These are phyloP conservation scores for Lactarius tabidus DNA, from an alignment of 768 basidiomycete genomes.

Conservation along the genomic window DNA sequence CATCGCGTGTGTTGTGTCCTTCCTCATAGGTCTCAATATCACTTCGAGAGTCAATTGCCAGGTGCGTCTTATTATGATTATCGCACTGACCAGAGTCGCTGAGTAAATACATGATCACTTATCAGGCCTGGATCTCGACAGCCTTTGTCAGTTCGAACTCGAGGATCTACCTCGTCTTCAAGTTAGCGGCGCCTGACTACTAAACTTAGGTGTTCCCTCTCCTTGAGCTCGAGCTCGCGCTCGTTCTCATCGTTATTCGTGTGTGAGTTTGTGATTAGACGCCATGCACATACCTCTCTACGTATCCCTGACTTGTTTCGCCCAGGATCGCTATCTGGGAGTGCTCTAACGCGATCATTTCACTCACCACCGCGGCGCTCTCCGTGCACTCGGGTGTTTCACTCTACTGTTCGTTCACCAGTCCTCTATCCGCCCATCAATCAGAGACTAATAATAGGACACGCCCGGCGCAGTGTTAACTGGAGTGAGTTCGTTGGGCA, in stretches of 20 bases:
- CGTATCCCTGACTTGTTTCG: not conserved
- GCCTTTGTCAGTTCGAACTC: constrained; percentile 4
- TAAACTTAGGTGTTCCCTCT: constrained; percentile 8
- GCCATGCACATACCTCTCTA: no score
- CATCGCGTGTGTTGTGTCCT: constrained; percentile 14
- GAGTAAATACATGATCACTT: not conserved
- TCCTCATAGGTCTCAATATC: constrained; percentile 6
- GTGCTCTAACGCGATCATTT: not conserved
- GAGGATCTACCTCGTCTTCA: not conserved
- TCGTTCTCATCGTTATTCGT: constrained; percentile 12
- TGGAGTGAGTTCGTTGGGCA: not conserved
- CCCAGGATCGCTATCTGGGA: constrained; percentile 12
- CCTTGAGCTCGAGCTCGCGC: constrained; percentile 7
- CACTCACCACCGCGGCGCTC: not conserved
- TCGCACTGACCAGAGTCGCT: no score
- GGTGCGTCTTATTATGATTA: not conserved
- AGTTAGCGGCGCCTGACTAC: not conserved
- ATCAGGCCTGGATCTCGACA: constrained; percentile 10
- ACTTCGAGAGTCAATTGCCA: constrained; percentile 10
- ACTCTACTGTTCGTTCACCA: not conserved
- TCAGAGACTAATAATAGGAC: not conserved
- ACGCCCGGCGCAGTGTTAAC: not conserved
- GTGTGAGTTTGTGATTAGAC: constrained; percentile 2
- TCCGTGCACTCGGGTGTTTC: constrained; percentile 4
- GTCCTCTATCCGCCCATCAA: not conserved